These are phyloP conservation scores for Schizonepeta tenuifolia DNA, from an alignment of 257 asterid genomes.

Conservation along the genomic window DNA sequence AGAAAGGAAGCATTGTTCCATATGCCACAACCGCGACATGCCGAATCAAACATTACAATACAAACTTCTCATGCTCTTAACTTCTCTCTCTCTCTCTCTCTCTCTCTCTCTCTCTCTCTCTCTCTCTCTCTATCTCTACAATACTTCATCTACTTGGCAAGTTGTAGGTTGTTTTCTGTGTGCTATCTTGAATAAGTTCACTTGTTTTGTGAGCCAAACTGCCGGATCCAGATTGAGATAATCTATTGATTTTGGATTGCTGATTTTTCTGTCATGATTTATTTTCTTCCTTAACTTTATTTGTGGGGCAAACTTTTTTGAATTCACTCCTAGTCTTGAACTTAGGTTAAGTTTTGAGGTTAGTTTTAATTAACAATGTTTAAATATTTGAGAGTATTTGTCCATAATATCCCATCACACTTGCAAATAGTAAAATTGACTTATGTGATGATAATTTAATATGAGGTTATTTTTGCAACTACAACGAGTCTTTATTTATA, in stretches of 20 bases:
- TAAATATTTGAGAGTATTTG: too few species aligned
- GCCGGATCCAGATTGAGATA: conserved; percentile 3
- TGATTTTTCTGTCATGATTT: not conserved
- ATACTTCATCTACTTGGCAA: conserved; percentile 25
- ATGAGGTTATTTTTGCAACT: too few species aligned
- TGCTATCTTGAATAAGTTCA: conserved; percentile 31
- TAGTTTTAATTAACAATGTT: not conserved
- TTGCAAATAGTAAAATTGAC: too few species aligned
- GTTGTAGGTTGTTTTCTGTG: conserved; percentile 20
- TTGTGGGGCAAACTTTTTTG: not conserved
- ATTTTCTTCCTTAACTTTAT: not conserved
- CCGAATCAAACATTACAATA: conserved; percentile 21
- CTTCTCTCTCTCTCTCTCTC: not conserved
- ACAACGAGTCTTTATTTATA: too few species aligned
- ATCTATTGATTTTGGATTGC: conserved; percentile 15
- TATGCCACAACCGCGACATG: conserved; percentile 12
- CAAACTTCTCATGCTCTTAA: conserved; percentile 15
- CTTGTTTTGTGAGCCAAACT: conserved; percentile 26
- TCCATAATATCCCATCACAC: too few species aligned
- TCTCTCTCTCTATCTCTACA: not conserved
- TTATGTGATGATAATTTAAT: too few species aligned
- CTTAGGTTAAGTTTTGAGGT: not conserved
- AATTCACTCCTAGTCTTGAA: not conserved
- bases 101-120: not conserved
- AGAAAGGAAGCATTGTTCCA: conserved; percentile 16